A percentile compares a stretch with the other conserved stretches of the same genome.
Conservation (phyloP, 73 alveolate genomes). For the Tetrahymena malaccensis region DNA sequence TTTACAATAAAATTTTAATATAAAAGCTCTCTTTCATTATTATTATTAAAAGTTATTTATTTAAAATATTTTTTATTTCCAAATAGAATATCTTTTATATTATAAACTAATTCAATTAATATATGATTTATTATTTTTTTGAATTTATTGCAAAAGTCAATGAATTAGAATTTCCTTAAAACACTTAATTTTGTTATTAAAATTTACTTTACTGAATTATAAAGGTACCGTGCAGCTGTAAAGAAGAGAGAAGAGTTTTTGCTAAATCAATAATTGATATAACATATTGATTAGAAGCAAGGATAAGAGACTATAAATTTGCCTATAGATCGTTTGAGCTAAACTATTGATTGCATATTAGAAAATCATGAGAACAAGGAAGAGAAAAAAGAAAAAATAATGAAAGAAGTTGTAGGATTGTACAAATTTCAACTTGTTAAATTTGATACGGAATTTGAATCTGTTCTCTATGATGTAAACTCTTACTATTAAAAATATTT, state of each 20-base stretch:
- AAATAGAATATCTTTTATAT: too few relatives aligned
- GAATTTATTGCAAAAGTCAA: too few relatives aligned
- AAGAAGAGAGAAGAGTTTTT: background rate
- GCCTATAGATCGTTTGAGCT: background rate
- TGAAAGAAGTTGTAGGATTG: background rate
- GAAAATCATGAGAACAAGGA: background rate
- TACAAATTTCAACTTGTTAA: background rate
- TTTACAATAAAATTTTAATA: too few relatives aligned
- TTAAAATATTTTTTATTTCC: too few relatives aligned
- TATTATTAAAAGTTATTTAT: too few relatives aligned
- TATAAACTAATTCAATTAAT: too few relatives aligned
- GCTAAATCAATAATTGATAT: background rate
- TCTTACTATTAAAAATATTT: background rate
- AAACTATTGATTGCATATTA: background rate
- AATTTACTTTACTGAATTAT: background rate
- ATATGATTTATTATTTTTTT: too few relatives aligned
- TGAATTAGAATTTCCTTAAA: too few relatives aligned
- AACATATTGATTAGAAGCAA: background rate
- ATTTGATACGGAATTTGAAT: background rate
- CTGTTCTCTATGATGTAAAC: background rate
- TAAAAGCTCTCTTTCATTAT: too few relatives aligned
- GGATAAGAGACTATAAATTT: background rate
- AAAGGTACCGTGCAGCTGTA: background rate
- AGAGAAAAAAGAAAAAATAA: background rate
- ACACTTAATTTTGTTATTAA: too few relatives aligned